These are phyloP conservation scores for Gracilaria caudata DNA, from an alignment of 23 red algal genomes.

Conservation along the genomic window DNA sequence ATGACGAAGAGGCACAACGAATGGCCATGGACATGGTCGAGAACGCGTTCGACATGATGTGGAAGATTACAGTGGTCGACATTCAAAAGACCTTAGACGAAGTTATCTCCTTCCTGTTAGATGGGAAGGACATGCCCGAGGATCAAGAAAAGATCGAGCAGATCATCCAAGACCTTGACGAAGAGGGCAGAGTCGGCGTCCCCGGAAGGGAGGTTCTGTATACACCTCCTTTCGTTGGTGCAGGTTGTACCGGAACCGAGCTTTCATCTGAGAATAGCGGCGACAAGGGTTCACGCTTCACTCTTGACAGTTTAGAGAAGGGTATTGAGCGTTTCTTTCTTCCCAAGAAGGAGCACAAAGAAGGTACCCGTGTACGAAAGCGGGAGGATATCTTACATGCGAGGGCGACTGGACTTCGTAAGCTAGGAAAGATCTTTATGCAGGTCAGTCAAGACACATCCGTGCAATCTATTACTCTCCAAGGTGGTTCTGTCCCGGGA, in stretches of 20 bases:
- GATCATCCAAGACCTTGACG: conserved; percentile 50
- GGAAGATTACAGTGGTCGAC: conserved; percentile 86
- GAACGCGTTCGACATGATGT: conserved; percentile 87
- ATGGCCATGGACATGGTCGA: conserved; percentile 79
- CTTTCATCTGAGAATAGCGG: neutral
- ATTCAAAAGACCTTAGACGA: conserved; percentile 82
- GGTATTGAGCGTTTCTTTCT: conserved; percentile 64
- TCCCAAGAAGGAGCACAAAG: conserved; percentile 74
- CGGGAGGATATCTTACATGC: conserved; percentile 67
- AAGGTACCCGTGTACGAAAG: conserved; percentile 61
- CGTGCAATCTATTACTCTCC: conserved; percentile 12
- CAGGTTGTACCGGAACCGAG: conserved; percentile 6
- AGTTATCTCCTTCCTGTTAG: conserved; percentile 60
- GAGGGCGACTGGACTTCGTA: conserved; percentile 59
- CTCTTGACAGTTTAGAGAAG: conserved; percentile 66
- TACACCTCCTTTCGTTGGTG: neutral
- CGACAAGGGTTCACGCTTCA: conserved; percentile 42
- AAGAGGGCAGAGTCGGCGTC: conserved; percentile 37
- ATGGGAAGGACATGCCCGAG: conserved; percentile 73
- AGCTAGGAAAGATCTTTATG: conserved; percentile 78
- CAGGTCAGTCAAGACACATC: conserved; percentile 66
- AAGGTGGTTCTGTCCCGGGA: neutral
- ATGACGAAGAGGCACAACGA: conserved; percentile 56
- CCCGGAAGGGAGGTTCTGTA: conserved; percentile 29
- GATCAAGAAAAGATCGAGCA: conserved; percentile 38